Evolutionary conservation across 352 stramenopile species (phyloP), one percentile per base, ranked within the genome.

Genomic region (Globisporangium nagaii): DNA sequence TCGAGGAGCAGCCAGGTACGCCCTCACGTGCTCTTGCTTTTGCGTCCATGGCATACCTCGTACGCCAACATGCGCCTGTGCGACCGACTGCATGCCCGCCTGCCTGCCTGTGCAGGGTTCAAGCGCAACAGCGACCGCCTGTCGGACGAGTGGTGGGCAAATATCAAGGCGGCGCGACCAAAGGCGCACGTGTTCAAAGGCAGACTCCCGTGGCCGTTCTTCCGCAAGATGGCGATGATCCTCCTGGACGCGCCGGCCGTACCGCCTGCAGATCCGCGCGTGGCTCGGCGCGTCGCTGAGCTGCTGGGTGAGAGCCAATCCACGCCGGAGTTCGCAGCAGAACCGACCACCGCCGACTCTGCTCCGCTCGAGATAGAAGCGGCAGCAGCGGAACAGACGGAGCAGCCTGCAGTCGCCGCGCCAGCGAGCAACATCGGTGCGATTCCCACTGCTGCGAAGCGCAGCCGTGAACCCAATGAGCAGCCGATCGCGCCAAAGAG

Each of bases 101-200:
- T n/a, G n/a, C n/a, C n/a, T n/a, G n/a, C n/a, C n/a, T n/a, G n/a
- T 34, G 10, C 34, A 47, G 73, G 73, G 25, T 85, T 77, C 46
- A 49, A 61, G 27, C 20, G 43, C 10, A 62, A 72, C 31, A 69
- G 71, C 27, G 56, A 61, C 28, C 63, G 62, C 1, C 22, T 86
- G 58, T 48, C 39, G 15, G 68, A 79, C 19, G 72, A 73, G 7
- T 86, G 75, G 75, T 86, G 75, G 75, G 45, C 39, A 2, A 58
- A 58, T 11, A 67, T 79, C 60, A 79, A 79, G 59, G 45, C 48
- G 22, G 48, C 57, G 9, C 66, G 72, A 3, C 75, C 73, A 19
- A 86, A 84, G 43, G 64, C 68, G 17, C 63, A 82, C 60, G 63
- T 66, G 40, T 81, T 86, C 57, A 84, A 80, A 47, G 70, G 68